phyloP scores from a whole-genome alignment of 2,329 filamentous ascomycete species.

The Hymenoscyphus repandus region DNA sequence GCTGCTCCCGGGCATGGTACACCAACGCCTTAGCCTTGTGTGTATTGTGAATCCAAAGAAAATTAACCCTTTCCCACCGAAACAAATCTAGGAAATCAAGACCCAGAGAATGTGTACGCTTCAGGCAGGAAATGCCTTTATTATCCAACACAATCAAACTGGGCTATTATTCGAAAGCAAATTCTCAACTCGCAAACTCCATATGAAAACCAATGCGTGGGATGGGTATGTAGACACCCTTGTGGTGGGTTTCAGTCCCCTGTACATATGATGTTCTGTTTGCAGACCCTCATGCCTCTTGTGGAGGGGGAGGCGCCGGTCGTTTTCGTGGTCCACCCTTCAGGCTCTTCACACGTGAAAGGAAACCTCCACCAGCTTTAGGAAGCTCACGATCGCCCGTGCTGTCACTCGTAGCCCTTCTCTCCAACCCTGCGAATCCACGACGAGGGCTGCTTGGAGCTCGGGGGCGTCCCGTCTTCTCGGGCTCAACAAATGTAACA shows the following conservation, averaged over 20 bases:
- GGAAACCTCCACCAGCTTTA: constrained; percentile 52
- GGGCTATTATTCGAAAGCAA: neutral
- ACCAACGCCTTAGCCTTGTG: neutral
- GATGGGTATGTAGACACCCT: neutral
- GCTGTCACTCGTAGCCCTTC: constrained; percentile 58
- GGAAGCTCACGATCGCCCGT: constrained; percentile 35
- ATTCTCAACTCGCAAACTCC: neutral
- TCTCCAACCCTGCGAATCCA: constrained; percentile 47
- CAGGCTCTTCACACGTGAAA: constrained; percentile 77
- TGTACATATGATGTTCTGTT: neutral
- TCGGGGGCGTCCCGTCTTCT: constrained; percentile 34
- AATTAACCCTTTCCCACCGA: neutral
- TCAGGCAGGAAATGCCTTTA: neutral
- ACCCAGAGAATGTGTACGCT: neutral
- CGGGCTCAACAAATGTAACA: constrained; percentile 42
- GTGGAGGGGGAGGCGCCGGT: neutral
- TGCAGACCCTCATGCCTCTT: neutral
- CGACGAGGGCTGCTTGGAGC: constrained; percentile 57
- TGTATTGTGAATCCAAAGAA: neutral
- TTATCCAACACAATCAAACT: neutral
- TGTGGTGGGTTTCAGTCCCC: neutral
- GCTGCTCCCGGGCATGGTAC: too few species aligned
- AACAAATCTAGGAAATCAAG: neutral
- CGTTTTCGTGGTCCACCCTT: constrained; percentile 60
- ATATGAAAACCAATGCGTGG: neutral